phyloP scores from a whole-genome alignment of 768 basidiomycete genomes.

The Lepiota venenata region DNA sequence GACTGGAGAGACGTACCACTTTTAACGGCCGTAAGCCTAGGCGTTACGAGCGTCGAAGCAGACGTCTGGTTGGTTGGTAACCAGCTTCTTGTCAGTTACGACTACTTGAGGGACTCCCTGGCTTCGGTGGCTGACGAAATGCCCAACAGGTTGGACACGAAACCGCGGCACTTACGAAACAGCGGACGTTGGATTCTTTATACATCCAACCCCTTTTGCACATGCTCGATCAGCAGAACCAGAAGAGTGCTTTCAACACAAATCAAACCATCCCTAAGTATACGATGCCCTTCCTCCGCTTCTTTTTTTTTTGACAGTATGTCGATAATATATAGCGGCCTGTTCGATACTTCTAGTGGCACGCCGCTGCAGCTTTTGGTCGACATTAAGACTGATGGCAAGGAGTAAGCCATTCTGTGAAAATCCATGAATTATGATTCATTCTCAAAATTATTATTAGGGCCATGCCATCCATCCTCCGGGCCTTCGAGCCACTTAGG shows the following conservation, averaged over 20 bases:
- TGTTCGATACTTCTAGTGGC: slow-evolving; percentile 42
- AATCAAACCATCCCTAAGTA: slow-evolving; percentile 40
- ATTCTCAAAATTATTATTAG: slow-evolving; percentile 18
- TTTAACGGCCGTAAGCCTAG: slow-evolving; percentile 43
- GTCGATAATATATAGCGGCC: slow-evolving; percentile 32
- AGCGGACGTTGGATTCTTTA: slow-evolving; percentile 43
- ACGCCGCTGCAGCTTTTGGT: slow-evolving; percentile 45
- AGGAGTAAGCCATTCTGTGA: slow-evolving; percentile 27
- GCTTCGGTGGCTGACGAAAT: neutral
- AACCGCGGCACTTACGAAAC: slow-evolving; percentile 34
- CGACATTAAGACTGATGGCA: slow-evolving; percentile 50
- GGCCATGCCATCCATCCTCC: slow-evolving; percentile 40
- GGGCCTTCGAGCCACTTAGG: slow-evolving; percentile 43
- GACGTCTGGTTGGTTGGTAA: slow-evolving; percentile 46
- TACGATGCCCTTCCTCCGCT: slow-evolving; percentile 3
- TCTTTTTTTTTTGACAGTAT: too few species aligned
- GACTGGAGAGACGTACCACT: slow-evolving; percentile 54
- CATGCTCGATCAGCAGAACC: slow-evolving; percentile 40
- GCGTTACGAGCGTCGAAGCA: slow-evolving; percentile 50
- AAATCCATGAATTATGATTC: neutral
- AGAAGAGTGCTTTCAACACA: slow-evolving; percentile 35
- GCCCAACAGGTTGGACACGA: slow-evolving; percentile 42
- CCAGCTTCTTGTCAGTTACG: slow-evolving; percentile 36
- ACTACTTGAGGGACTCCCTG: neutral
- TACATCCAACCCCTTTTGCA: slow-evolving; percentile 44